A percentile compares a stretch with the other conserved stretches of the same genome.
Conservation (phyloP, 2,329 filamentous ascomycete species). For the Aspergillus proliferans region DNA sequence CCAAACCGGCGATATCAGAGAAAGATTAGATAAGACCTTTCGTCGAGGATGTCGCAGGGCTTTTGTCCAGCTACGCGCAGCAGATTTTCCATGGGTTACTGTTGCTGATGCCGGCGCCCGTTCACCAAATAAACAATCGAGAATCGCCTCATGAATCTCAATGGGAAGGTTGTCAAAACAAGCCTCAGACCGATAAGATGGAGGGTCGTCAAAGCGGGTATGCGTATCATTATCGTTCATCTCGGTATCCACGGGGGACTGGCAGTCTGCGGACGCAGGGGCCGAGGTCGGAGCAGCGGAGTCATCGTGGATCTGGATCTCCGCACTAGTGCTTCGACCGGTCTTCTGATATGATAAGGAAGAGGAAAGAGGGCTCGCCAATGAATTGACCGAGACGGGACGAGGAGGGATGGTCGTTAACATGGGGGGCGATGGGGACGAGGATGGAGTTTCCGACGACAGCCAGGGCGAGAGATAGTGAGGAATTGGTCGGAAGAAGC, state of each 20-base stretch:
- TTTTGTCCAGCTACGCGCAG: slow-evolving; percentile 56
- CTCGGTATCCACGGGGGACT: slow-evolving; percentile 16
- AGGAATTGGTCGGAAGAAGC: slow-evolving; percentile 1
- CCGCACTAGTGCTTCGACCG: slow-evolving; percentile 21
- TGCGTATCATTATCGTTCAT: slow-evolving; percentile 23
- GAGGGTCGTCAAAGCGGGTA: slow-evolving; percentile 7
- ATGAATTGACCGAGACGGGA: slow-evolving; percentile 28
- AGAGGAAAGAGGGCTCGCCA: slow-evolving; percentile 19
- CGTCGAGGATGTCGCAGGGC: slow-evolving; percentile 61
- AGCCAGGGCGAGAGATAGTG: slow-evolving; percentile 4
- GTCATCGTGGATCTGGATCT: slow-evolving; percentile 18
- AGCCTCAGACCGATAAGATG: slow-evolving; percentile 10
- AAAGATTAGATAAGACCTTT: slow-evolving; percentile 60
- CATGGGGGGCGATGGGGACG: slow-evolving; percentile 16
- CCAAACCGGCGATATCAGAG: slow-evolving; percentile 57
- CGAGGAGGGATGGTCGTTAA: slow-evolving; percentile 25
- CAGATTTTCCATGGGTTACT: slow-evolving; percentile 48
- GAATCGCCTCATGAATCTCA: slow-evolving; percentile 66
- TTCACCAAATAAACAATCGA: slow-evolving; percentile 66
- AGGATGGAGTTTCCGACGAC: slow-evolving; percentile 10
- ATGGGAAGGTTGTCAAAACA: slow-evolving; percentile 49
- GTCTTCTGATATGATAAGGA: slow-evolving; percentile 18
- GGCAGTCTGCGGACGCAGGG: slow-evolving; percentile 15
- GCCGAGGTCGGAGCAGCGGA: slow-evolving; percentile 14
- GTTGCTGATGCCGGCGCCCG: slow-evolving; percentile 56